Conservation (phyloP, 495 filamentous ascomycete genomes). For the Xylaria curta region DNA sequence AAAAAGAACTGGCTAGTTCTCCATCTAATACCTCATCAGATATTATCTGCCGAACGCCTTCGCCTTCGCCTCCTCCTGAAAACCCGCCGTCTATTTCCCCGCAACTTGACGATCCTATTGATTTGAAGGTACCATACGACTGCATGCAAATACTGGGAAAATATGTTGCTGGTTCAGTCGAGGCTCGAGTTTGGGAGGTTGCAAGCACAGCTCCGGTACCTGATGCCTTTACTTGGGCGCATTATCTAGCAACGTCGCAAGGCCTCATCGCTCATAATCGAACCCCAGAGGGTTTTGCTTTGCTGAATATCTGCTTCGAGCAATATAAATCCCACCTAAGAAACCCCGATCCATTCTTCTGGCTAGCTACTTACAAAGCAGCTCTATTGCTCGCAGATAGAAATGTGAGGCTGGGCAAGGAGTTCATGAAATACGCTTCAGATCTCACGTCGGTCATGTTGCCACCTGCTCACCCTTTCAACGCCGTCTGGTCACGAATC, state of each 20-base stretch:
- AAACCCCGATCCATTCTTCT: constrained; percentile 28
- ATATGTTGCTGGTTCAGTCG: constrained; percentile 43
- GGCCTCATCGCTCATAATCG: constrained; percentile 34
- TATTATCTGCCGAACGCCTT: constrained; percentile 45
- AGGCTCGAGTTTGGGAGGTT: constrained; percentile 38
- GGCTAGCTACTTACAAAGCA: constrained; percentile 30
- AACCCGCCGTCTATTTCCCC: constrained; percentile 36
- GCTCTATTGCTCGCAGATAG: constrained; percentile 34
- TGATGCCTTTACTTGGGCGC: constrained; percentile 39
- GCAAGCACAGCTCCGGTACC: constrained; percentile 31
- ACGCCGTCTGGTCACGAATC: constrained; percentile 38
- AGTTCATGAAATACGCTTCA: constrained; percentile 34
- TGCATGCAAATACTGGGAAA: constrained; percentile 41
- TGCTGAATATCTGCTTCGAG: constrained; percentile 22
- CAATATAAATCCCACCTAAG: constrained; percentile 22
- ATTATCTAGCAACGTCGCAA: constrained; percentile 38
- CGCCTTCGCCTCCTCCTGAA: constrained; percentile 40
- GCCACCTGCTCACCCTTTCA: constrained; percentile 36
- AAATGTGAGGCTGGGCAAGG: constrained; percentile 25
- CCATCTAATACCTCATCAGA: constrained; percentile 16
- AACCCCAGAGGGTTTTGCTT: constrained; percentile 11
- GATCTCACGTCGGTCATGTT: constrained; percentile 31
- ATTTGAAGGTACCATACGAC: constrained; percentile 40
- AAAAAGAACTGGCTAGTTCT: constrained; percentile 26
- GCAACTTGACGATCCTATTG: constrained; percentile 36